These are phyloP conservation scores for Paramecium pentaurelia DNA, from an alignment of 73 alveolate species.

Conservation along the genomic window DNA sequence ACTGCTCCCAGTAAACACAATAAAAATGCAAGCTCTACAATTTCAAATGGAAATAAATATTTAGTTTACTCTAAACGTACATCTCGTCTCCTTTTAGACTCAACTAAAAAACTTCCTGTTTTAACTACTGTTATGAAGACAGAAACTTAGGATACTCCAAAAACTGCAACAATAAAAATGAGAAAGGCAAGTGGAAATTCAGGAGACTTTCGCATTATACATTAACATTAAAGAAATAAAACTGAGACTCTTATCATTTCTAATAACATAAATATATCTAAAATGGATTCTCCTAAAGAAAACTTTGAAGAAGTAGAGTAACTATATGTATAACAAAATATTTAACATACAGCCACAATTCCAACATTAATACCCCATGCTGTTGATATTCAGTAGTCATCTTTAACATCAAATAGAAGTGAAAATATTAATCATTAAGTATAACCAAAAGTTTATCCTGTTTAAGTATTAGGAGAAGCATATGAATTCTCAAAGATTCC, in stretches of 20 bases:
- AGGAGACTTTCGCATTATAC: background rate
- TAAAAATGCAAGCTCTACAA: background rate
- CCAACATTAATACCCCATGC: background rate
- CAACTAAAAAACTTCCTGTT: background rate
- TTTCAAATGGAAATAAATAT: background rate
- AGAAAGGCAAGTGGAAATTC: slow-evolving; percentile 1
- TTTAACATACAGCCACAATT: background rate
- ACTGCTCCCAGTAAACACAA: background rate
- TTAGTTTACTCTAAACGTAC: background rate
- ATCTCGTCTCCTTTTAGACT: background rate
- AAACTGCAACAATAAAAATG: background rate
- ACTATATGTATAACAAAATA: background rate
- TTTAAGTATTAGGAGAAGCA: background rate
- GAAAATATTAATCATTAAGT: background rate
- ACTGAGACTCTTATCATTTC: background rate
- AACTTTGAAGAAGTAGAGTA: background rate
- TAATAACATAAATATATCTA: background rate
- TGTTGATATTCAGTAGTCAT: background rate
- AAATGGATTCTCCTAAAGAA: background rate
- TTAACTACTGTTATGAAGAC: slow-evolving; percentile 4
- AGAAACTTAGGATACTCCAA: background rate
- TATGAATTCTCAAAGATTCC: background rate
- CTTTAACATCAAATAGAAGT: background rate
- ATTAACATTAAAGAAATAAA: slow-evolving; percentile 4
- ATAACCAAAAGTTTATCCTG: background rate